Evolutionary conservation across 345 rosid species (phyloP).

Genomic region (Ailanthus altissimus): DNA sequence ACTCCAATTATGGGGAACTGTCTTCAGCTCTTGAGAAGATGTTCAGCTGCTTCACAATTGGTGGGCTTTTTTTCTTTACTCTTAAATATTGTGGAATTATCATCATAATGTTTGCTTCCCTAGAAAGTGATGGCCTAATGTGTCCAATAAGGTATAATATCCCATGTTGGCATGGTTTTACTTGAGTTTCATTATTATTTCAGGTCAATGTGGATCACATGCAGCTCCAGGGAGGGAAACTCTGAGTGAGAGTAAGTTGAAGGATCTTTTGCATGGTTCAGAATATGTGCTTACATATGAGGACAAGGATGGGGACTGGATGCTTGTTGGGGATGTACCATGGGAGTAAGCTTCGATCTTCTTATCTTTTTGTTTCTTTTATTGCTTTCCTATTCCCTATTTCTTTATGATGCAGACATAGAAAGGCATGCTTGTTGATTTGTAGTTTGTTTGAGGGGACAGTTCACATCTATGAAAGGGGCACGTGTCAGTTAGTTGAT

Average conservation of each 20-base stretch:
- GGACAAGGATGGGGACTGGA: slow-evolving; percentile 94
- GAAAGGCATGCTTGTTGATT: neutral
- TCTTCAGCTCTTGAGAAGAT: slow-evolving; percentile 91
- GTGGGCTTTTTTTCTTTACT: slow-evolving; percentile 44
- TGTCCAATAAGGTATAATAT: neutral
- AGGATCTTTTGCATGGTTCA: slow-evolving; percentile 85
- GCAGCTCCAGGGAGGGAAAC: slow-evolving; percentile 62
- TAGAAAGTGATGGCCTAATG: neutral
- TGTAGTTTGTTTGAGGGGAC: neutral
- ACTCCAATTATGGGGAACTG: slow-evolving; percentile 63
- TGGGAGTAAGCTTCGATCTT: slow-evolving; percentile 71
- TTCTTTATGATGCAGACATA: neutral
- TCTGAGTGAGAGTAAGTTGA: slow-evolving; percentile 68
- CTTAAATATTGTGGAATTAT: neutral
- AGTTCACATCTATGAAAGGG: neutral
- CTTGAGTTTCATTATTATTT: slow-evolving; percentile 24
- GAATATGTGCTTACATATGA: slow-evolving; percentile 86
- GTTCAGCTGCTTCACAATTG: slow-evolving; percentile 89
- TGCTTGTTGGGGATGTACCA: slow-evolving; percentile 99
- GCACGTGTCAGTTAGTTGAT: neutral
- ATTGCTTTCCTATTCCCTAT: neutral
- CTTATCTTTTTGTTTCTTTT: neutral
- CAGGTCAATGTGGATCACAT: slow-evolving; percentile 76
- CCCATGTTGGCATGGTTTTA: neutral
- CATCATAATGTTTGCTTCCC: neutral